Evolutionary conservation across 306 rosid genomes (phyloP), one percentile per base, ranked within the genome.

Genomic region (Quillaja saponaria): DNA sequence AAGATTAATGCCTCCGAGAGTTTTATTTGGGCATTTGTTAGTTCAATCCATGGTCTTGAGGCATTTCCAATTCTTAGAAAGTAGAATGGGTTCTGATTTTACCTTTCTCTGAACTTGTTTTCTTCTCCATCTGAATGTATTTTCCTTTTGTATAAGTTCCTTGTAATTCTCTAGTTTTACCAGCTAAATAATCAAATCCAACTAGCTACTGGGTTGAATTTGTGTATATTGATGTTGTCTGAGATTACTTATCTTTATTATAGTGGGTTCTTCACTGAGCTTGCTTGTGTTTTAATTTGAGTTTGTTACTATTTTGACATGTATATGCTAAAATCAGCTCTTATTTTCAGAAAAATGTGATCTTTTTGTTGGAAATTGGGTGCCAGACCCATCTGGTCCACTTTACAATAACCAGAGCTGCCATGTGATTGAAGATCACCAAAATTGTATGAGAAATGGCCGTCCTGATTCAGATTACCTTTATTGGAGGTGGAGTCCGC

Each of bases 401-500:
- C 66, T 54, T 41, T 84, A 91, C 77, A 88, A 84, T 0, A 88
- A 88, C 33, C 85, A 82, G 66, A 88, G 85, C 64, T 91, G 96
- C 78, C 79, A 13, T 57, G 68, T 66, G 73, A 67, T 88, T 34
- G 90, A 86, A 70, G 56, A 63, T 77, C 96, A 82, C 71, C 96
- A 91, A 66, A 82, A 91, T 55, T 91, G 96, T 57, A 79, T 88
- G 78, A 82, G 58, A 3, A 91, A 87, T 55, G 97, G 95, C 44
- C 90, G 96, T 7, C 85, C 92, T 3, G 96, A 91, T 73, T 75
- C 80, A 0, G 90, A 64, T 3, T 88, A 76, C 72, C 80, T 88
- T 20, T 61, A 85, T 61, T 91, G 96, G 97, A 77, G 82, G 61
- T 88, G 97, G 97, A 76, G 13, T 0, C 97, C 97, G 31, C 54